Evolutionary conservation across 2,329 filamentous ascomycete genomes (phyloP), one percentile per base, ranked within the genome.

Genomic region (Colletotrichum eremochloae): DNA sequence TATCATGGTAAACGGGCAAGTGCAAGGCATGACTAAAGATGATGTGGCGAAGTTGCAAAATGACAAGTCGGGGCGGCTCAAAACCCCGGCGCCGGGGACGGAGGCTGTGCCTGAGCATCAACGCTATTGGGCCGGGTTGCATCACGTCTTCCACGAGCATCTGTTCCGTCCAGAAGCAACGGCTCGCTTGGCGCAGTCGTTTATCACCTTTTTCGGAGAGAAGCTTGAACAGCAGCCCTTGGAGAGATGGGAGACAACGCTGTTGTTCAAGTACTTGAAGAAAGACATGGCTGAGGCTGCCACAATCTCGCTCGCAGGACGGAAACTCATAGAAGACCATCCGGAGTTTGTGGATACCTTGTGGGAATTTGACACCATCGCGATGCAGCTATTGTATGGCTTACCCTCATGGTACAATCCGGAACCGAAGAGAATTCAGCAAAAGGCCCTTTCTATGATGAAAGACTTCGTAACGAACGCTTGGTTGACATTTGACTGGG

Each of bases 291-390:
- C 73, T 5, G 67, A 76, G 31, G 68, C 72, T 15, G 76, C 78
- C 7, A 63, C 75, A 1, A 40, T 67, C 1, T 62, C 78, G 0
- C 67, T 80, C 2, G 74, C 75, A 46, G 79, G 79, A 3, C 50
- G 74, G 0, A 57, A 67, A 1, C 56, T 80, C 4, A 42, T 80
- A 7, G 73, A 76, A 15, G 44, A 77, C 12, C 77, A 77, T 29
- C 77, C 78, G 4, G 75, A 65, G 5, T 75, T 79, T 31, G 58
- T 76, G 29, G 74, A 79, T 0, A 44, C 46, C 4, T 76, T 78
- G 29, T 78, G 76, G 77, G 69, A 71, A 0, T 79, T 78, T 29
- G 76, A 80, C 31, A 55, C 61, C 1, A 55, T 67, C 20, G 72
- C 75, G 40, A 68, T 74, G 8, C 57, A 55, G 6, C 74, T 80